These are phyloP conservation scores for Begonia masoniana DNA, from an alignment of 306 rosid species.

Conservation along the genomic window DNA sequence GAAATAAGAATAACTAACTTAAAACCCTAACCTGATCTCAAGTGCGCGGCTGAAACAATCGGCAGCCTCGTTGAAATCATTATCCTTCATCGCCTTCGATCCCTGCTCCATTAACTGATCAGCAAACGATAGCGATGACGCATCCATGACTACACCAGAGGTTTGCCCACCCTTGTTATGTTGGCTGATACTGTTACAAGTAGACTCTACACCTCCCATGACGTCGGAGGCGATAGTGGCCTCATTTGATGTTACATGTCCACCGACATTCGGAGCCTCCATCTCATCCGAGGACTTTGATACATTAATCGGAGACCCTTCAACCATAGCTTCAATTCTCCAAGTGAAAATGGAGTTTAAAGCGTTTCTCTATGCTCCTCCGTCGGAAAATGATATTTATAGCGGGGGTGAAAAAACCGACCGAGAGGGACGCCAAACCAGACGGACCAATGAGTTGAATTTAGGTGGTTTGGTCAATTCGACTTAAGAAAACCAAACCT, in stretches of 20 bases:
- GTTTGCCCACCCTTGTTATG: constrained; percentile 15
- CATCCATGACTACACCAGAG: constrained; percentile 26
- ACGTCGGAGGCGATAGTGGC: constrained; percentile 24
- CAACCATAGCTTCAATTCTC: constrained; percentile 30
- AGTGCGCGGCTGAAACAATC: constrained; percentile 89
- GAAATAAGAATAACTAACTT: not conserved
- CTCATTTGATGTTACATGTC: constrained; percentile 24
- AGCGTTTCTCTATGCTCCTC: constrained; percentile 22
- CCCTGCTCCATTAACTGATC: constrained; percentile 64
- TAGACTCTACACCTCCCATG: constrained; percentile 28
- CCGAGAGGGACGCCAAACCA: no score
- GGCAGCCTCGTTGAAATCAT: constrained; percentile 58
- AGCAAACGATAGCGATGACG: constrained; percentile 37
- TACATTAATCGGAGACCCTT: constrained; percentile 18
- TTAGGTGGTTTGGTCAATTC: no score
- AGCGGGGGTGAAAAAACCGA: no score
- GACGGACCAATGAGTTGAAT: no score
- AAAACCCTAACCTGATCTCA: constrained; percentile 70
- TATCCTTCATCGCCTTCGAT: constrained; percentile 45
- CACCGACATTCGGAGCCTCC: constrained; percentile 17
- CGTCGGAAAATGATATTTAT: constrained; percentile 26
- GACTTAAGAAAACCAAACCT: no score
- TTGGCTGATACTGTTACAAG: constrained; percentile 19
- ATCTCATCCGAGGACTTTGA: constrained; percentile 23
- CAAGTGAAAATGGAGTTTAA: not conserved